Evolutionary conservation across 164 flowering plant species (phyloP), one percentile per base, ranked within the genome.

Genomic region (Piper longum): DNA sequence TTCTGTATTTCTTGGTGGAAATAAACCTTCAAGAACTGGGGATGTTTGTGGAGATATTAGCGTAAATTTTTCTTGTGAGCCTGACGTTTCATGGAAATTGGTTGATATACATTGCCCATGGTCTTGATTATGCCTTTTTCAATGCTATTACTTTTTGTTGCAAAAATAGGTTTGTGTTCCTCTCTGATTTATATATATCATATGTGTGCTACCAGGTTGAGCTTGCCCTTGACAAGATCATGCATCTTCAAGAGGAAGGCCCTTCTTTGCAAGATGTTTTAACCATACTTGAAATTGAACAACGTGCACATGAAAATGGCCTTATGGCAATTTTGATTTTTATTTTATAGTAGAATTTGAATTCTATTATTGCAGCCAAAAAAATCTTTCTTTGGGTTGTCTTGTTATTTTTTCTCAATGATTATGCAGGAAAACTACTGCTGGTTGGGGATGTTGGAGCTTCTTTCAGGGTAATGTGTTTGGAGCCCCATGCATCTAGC

Each of bases 271-370:
- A 82, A 67, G 98, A 92, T 77, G 84, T 92, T 75, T 82, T 74
- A 16, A 60, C 93, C n/a, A 73, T 87, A 57, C 95, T 92, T 63
- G 98, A 92, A 78, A 88, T 89, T 71, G 98, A 92, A 76, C 96
- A 89, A 73, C 83, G 98, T 67, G 91, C 98, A 65, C 96, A 92
- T 83, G 98, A 92, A 78, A 89, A 84, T 79, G 96, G 98, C 65
- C 65, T 87, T 69, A 96, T 89, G 90, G 98, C 87, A 3, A 43
- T 6, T 68, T 56, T 16, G 12, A 12, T 39, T 7, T 2, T 16
- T 7, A 60, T 6, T 41, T 13, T 39, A 41, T 60, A 13, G 18
- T 41, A 41, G 45, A 4, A 14, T 57, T 26, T 7, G 60, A 57
- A 19, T 9, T 7, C 5, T 26, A 12, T 7, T 57, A 3, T 57